Percentiles rank a stretch among this genome's conserved stretches.
Evolutionary conservation across 441 rosid species (phyloP).

Genomic region (Hura crepitans): DNA sequence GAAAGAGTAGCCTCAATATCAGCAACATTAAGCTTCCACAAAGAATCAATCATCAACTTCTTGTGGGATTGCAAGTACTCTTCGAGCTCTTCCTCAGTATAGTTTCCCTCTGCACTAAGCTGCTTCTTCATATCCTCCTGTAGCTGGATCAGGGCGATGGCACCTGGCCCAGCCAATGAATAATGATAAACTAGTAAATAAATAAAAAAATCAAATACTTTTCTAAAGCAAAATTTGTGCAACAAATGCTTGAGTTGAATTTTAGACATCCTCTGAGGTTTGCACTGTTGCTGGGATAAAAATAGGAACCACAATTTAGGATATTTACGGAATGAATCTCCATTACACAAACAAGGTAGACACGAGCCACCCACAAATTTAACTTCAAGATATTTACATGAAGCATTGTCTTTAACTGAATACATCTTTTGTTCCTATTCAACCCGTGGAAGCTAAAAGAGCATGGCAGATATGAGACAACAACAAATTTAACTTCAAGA

Average conservation of each 20-base stretch:
- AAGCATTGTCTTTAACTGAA: background rate
- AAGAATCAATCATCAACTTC: conserved; percentile 88
- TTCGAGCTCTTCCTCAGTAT: conserved; percentile 85
- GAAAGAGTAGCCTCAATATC: conserved; percentile 96
- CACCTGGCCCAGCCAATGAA: conserved; percentile 52
- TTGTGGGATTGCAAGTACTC: conserved; percentile 77
- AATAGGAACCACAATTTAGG: background rate
- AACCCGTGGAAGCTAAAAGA: background rate
- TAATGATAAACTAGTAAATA: background rate
- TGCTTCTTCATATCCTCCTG: conserved; percentile 97
- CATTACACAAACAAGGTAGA: background rate
- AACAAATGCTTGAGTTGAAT: conserved; percentile 11
- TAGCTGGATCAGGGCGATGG: conserved; percentile 90
- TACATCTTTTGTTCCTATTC: background rate
- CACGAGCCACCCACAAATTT: background rate
- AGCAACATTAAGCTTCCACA: conserved; percentile 96
- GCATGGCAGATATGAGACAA: background rate
- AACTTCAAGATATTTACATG: background rate
- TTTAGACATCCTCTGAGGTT: background rate
- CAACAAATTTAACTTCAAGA: background rate
- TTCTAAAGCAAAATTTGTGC: background rate
- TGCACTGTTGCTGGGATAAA: background rate
- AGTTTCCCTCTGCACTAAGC: conserved; percentile 72
- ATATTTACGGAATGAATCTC: background rate
- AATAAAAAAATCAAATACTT: background rate